phyloP scores from a whole-genome alignment of 495 filamentous ascomycete species.

The Acidomyces sp. region DNA sequence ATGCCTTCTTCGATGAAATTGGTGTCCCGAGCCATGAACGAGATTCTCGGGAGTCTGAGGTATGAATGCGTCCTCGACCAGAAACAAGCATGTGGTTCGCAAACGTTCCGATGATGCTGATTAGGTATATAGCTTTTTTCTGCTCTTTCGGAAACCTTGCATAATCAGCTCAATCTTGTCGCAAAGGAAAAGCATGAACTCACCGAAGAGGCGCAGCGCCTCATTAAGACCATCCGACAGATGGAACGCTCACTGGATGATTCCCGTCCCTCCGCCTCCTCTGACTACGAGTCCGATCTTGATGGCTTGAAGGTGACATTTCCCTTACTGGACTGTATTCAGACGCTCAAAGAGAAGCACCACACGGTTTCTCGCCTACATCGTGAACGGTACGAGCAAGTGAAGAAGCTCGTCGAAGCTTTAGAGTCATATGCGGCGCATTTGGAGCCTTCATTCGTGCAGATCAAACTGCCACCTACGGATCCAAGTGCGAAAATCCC shows the following conservation, averaged over 20 bases:
- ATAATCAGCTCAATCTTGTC: constrained; percentile 69
- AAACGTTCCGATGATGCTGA: background rate
- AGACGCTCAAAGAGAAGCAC: constrained; percentile 73
- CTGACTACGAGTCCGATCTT: constrained; percentile 45
- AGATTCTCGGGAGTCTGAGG: constrained; percentile 73
- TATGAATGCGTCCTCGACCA: constrained; percentile 29
- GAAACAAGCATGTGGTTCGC: background rate
- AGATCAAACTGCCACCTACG: constrained; percentile 68
- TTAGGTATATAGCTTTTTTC: constrained; percentile 57
- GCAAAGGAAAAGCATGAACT: constrained; percentile 79
- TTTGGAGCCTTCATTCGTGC: constrained; percentile 74
- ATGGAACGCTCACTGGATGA: constrained; percentile 88
- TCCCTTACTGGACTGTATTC: constrained; percentile 66
- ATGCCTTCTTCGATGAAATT: constrained; percentile 92
- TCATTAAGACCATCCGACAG: constrained; percentile 73
- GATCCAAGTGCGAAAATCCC: constrained; percentile 60
- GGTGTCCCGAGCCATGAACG: constrained; percentile 82
- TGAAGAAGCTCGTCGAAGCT: constrained; percentile 85
- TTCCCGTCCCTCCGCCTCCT: constrained; percentile 43
- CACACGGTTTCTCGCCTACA: constrained; percentile 64
- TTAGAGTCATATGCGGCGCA: constrained; percentile 91
- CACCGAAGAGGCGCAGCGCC: constrained; percentile 70
- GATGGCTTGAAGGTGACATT: constrained; percentile 60
- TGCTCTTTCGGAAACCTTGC: constrained; percentile 73
- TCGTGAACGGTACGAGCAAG: constrained; percentile 80